Evolutionary conservation across 768 basidiomycete genomes (phyloP).

Genomic region (Russula olivacea): DNA sequence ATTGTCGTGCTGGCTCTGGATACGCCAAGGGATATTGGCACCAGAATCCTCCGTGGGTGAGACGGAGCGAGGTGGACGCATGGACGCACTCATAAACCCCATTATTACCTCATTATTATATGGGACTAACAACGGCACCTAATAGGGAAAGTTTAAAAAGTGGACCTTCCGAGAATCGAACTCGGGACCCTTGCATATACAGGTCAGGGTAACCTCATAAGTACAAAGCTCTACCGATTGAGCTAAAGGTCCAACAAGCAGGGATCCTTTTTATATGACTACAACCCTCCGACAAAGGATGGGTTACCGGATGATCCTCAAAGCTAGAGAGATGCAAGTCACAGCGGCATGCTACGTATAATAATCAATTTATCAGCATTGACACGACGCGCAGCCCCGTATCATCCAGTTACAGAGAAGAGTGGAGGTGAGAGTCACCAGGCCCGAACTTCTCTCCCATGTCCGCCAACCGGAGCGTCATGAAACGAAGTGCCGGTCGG

Average conservation of each 20-base stretch:
- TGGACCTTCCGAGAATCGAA: constrained; percentile 60
- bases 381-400: background rate
- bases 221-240: constrained; percentile 60
- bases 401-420: background rate
- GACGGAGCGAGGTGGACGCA: no score
- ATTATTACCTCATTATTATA: no score
- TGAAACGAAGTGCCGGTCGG: background rate
- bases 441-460: background rate
- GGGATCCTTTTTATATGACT: background rate
- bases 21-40: no score
- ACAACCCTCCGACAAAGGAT: background rate
- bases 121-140: background rate
- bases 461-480: background rate
- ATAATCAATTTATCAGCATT: background rate
- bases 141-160: constrained; percentile 28
- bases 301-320: background rate
- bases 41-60: no score
- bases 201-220: constrained; percentile 45
- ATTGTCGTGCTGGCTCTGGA: no score
- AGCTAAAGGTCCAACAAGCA: constrained; percentile 45
- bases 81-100: no score
- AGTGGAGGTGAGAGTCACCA: background rate
- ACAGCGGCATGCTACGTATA: background rate
- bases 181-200: constrained; percentile 58
- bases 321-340: background rate